Conservation (phyloP, 331 rosid genomes). For the Pyracantha coccinea region DNA sequence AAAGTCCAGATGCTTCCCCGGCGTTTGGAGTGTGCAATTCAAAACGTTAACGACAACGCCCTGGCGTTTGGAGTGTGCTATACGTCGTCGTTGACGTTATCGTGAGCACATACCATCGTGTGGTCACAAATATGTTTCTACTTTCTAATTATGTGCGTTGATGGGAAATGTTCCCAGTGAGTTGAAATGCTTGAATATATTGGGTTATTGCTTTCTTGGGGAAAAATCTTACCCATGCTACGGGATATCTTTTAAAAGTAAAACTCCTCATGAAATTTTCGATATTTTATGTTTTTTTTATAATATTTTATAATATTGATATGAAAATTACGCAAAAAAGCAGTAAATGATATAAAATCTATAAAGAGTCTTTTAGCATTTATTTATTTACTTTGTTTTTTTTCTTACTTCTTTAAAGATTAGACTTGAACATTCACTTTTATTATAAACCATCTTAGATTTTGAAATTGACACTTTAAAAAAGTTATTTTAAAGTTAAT, state of each 20-base stretch:
- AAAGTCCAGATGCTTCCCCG: background rate
- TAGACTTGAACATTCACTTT: background rate
- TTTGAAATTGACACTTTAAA: too few relatives aligned
- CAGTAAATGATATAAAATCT: fast-evolving
- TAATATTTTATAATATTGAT: too few relatives aligned
- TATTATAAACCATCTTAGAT: too few relatives aligned
- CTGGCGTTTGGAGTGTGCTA: background rate
- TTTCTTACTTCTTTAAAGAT: background rate
- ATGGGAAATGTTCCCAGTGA: background rate
- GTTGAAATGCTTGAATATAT: too few relatives aligned
- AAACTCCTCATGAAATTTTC: fast-evolving
- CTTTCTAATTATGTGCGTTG: background rate
- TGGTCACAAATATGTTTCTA: background rate
- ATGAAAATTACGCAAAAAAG: too few relatives aligned
- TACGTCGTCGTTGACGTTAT: background rate
- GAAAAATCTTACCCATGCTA: too few relatives aligned
- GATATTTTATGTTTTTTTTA: fast-evolving
- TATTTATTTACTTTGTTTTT: background rate
- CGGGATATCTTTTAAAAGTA: too few relatives aligned
- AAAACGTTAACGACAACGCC: background rate
- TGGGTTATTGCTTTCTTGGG: too few relatives aligned
- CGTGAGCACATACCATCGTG: background rate
- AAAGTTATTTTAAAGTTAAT: too few relatives aligned
- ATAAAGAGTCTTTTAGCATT: too few relatives aligned
- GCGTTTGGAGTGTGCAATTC: background rate